phyloP scores from a whole-genome alignment of 176 grass and related monocot species.

The Eragrostis curvula region DNA sequence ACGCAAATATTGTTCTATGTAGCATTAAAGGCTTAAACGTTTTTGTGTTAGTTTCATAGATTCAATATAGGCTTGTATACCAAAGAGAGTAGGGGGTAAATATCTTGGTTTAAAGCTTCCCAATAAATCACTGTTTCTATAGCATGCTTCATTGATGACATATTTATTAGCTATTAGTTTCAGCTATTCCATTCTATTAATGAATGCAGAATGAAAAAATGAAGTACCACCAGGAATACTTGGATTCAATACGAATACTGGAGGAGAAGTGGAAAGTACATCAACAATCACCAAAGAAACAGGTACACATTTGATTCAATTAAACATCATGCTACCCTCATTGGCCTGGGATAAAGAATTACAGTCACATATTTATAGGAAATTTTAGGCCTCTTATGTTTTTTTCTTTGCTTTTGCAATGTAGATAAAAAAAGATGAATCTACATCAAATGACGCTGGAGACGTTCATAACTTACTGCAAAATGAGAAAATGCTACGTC shows the following conservation, averaged over 20 bases:
- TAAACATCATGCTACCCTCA: not conserved
- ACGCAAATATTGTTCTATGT: not conserved
- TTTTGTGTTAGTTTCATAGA: conserved; percentile 16
- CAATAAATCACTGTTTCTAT: conserved; percentile 22
- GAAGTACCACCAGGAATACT: conserved; percentile 89
- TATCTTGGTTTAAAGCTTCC: conserved; percentile 18
- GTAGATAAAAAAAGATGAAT: conserved; percentile 60
- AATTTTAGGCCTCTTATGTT: conserved; percentile 7
- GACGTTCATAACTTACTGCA: conserved; percentile 70
- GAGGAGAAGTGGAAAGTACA: conserved; percentile 95
- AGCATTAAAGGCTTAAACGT: not conserved
- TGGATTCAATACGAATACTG: conserved; percentile 90
- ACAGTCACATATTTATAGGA: not conserved
- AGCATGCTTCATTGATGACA: conserved; percentile 23
- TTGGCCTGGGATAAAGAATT: not conserved
- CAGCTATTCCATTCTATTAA: conserved; percentile 1
- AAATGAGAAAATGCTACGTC: conserved; percentile 80
- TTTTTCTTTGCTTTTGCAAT: not conserved
- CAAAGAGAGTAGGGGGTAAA: not conserved
- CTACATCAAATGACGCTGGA: conserved; percentile 53
- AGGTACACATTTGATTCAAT: conserved; percentile 49
- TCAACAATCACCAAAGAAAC: conserved; percentile 74
- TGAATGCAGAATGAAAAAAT: conserved; percentile 75
- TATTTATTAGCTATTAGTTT: conserved; percentile 27
- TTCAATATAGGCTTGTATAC: conserved; percentile 4